Percentiles rank a stretch among this genome's conserved stretches.
phyloP scores from a whole-genome alignment of 2,329 filamentous ascomycete genomes.

The Thyridium curvatum region DNA sequence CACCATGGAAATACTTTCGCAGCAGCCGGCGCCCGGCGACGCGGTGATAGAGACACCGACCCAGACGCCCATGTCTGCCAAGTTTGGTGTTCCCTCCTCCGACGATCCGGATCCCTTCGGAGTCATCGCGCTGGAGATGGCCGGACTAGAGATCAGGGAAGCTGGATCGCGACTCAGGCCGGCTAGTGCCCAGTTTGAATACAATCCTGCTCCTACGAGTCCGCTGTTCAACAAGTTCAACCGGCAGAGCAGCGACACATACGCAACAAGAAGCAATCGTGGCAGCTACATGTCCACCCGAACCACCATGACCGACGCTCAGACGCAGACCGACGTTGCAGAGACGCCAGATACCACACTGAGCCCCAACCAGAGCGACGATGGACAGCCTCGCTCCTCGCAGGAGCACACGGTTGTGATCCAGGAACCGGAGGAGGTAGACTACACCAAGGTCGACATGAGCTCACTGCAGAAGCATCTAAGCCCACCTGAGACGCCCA shows the following conservation, averaged over 20 bases:
- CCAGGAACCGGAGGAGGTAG: slow-evolving; percentile 42
- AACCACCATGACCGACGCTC: slow-evolving; percentile 64
- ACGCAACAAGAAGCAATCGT: slow-evolving; percentile 53
- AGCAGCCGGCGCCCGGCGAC: slow-evolving; percentile 71
- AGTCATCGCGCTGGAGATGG: slow-evolving; percentile 82
- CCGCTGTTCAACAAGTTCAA: slow-evolving; percentile 55
- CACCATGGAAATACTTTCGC: slow-evolving; percentile 57
- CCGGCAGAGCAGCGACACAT: slow-evolving; percentile 65
- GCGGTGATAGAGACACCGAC: slow-evolving; percentile 45
- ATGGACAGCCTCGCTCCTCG: slow-evolving; percentile 35
- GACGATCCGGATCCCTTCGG: slow-evolving; percentile 91
- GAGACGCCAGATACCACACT: slow-evolving; percentile 48
- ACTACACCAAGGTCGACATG: slow-evolving; percentile 54
- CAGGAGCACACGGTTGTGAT: slow-evolving; percentile 32
- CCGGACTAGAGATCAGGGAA: slow-evolving; percentile 83
- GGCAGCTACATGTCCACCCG: slow-evolving; percentile 70
- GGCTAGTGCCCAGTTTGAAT: slow-evolving; percentile 75
- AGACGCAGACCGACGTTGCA: slow-evolving; percentile 54
- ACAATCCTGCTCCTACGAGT: slow-evolving; percentile 69
- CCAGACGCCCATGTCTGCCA: slow-evolving; percentile 23
- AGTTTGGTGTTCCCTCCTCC: slow-evolving; percentile 71
- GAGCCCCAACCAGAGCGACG: slow-evolving; percentile 47
- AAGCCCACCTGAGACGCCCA: slow-evolving; percentile 18
- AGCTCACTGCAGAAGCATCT: slow-evolving; percentile 37
- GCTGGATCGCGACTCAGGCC: slow-evolving; percentile 74